phyloP scores from a whole-genome alignment of 352 stramenopile species.

The Phytophthora fragariae region DNA sequence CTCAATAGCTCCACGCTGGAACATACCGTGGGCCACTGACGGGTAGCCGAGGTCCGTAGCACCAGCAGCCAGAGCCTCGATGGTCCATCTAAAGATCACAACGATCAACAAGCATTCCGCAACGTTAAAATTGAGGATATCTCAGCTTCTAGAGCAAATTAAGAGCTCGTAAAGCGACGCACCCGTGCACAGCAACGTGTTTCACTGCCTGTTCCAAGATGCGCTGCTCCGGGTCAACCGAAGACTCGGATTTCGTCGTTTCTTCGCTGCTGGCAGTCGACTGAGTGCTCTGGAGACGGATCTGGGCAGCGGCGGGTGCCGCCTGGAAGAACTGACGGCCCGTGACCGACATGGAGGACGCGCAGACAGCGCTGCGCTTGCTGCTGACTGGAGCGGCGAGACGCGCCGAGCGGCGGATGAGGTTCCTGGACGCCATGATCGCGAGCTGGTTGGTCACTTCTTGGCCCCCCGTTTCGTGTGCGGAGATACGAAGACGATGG shows the following conservation, averaged over 20 bases:
- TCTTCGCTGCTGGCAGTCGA: conserved; percentile 15
- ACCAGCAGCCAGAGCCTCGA: conserved; percentile 77
- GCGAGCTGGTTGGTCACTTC: conserved; percentile 10
- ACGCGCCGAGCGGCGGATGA: conserved; percentile 33
- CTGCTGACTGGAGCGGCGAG: conserved; percentile 13
- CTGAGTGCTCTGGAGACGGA: conserved; percentile 37
- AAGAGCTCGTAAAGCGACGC: conserved; percentile 7
- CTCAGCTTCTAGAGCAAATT: conserved; percentile 17
- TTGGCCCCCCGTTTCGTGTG: conserved; percentile 14
- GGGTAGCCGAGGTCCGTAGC: conserved; percentile 74
- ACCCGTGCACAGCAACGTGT: conserved; percentile 63
- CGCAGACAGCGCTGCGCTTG: conserved; percentile 18
- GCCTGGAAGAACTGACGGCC: conserved; percentile 22
- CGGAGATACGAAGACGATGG: background rate
- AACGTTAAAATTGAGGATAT: conserved; percentile 16
- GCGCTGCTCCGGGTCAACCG: conserved; percentile 51
- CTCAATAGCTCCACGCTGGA: conserved; percentile 76
- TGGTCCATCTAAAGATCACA: conserved; percentile 66
- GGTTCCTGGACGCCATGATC: conserved; percentile 35
- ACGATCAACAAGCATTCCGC: conserved; percentile 1
- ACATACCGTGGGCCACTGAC: conserved; percentile 86
- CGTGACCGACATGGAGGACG: conserved; percentile 12
- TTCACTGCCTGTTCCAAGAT: conserved; percentile 67
- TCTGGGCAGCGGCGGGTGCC: conserved; percentile 1
- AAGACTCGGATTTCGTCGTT: conserved; percentile 23